Evolutionary conservation across 208 protist species (phyloP).

Genomic region (Crithidia expoeki): DNA sequence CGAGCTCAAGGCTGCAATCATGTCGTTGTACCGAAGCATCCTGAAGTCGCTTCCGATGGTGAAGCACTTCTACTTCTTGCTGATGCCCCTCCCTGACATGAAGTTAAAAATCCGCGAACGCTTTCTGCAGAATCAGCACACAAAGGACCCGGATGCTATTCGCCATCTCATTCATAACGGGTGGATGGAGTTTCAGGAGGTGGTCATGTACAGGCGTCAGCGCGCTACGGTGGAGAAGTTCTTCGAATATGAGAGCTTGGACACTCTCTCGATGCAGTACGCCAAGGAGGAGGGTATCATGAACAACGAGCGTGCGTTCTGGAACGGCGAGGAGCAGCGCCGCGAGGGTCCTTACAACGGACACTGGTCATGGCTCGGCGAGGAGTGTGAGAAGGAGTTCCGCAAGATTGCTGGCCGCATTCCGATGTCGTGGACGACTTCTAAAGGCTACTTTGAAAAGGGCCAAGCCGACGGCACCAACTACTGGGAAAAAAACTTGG

Average conservation of each 20-base stretch:
- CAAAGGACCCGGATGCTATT: constrained; percentile 88
- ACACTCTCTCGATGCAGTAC: constrained; percentile 73
- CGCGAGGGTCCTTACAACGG: constrained; percentile 86
- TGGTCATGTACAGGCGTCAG: constrained; percentile 73
- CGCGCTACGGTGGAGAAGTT: constrained; percentile 85
- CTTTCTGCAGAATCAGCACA: constrained; percentile 89
- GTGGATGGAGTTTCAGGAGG: constrained; percentile 90
- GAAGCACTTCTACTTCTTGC: constrained; percentile 91
- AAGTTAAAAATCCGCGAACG: constrained; percentile 82
- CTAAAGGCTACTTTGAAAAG: constrained; percentile 89
- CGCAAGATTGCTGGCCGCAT: constrained; percentile 79
- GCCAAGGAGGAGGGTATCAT: constrained; percentile 77
- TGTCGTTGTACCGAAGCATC: constrained; percentile 82
- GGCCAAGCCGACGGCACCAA: constrained; percentile 86
- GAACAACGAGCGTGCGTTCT: constrained; percentile 80
- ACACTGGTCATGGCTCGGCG: constrained; percentile 88
- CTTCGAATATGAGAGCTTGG: constrained; percentile 78
- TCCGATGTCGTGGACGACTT: constrained; percentile 80
- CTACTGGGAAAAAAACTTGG: constrained; percentile 92
- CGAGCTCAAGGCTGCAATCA: constrained; percentile 71
- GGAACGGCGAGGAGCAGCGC: constrained; percentile 88
- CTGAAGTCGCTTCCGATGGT: constrained; percentile 82
- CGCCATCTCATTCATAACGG: constrained; percentile 87
- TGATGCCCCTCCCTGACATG: constrained; percentile 81
- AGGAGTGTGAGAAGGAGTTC: constrained; percentile 84